phyloP scores from a whole-genome alignment of 345 rosid species.

The Physaria fendleri region DNA sequence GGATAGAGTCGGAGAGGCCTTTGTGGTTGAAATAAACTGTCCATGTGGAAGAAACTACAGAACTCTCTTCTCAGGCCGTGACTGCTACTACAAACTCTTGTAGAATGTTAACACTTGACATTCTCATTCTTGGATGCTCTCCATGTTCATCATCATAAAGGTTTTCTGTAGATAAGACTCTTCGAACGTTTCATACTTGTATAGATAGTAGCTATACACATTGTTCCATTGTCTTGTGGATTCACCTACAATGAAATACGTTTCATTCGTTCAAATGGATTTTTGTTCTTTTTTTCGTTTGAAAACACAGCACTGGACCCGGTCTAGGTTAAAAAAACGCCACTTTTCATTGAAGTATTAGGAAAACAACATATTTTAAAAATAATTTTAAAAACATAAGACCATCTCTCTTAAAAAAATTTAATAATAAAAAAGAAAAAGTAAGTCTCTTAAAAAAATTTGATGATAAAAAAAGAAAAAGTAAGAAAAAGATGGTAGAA shows the following conservation, averaged over 20 bases:
- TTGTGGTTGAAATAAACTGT: constrained; percentile 33
- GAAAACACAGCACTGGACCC: no score
- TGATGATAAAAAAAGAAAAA: no score
- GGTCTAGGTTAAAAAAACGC: no score
- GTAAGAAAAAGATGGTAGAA: no score
- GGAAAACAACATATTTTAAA: no score
- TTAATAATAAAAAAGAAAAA: no score
- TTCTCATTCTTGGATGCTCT: constrained; percentile 4
- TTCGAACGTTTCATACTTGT: background rate
- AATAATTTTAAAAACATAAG: no score
- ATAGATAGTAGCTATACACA: background rate
- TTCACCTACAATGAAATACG: background rate
- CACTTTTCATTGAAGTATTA: no score
- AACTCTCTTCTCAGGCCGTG: constrained; percentile 35
- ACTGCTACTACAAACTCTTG: constrained; percentile 35
- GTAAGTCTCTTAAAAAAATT: no score
- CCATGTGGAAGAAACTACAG: constrained; percentile 29
- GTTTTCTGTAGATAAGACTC: background rate
- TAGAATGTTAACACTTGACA: background rate
- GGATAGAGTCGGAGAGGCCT: constrained; percentile 31
- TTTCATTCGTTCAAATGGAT: background rate
- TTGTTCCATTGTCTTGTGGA: constrained; percentile 3
- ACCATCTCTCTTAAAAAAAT: no score
- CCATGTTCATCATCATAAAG: background rate
- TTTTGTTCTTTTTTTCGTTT: background rate